Evolutionary conservation across 202 grass and related monocot genomes (phyloP).

Genomic region (Cymbopogon flexuosus): DNA sequence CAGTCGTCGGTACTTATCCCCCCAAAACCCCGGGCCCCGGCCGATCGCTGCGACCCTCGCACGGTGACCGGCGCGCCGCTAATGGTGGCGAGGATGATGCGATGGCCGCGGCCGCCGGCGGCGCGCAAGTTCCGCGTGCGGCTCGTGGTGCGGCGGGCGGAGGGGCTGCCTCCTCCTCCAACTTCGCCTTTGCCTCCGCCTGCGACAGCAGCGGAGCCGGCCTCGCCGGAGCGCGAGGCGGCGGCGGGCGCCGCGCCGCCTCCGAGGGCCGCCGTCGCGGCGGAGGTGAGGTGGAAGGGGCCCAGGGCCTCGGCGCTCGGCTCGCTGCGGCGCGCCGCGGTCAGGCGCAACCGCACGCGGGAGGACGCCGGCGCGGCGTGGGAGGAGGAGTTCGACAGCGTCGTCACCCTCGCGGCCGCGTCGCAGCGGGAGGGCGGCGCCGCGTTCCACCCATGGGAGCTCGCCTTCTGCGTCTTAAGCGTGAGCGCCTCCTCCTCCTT

Average conservation of each 20-base stretch:
- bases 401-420: slow-evolving; percentile 52
- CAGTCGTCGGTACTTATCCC: background rate
- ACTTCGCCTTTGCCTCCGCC: background rate
- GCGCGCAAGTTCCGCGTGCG: slow-evolving; percentile 69
- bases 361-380: slow-evolving; percentile 54
- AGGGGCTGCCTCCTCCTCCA: slow-evolving; percentile 30
- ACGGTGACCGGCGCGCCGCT: background rate
- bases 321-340: slow-evolving; percentile 64
- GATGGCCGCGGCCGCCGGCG: slow-evolving; percentile 74
- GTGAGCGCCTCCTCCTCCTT: slow-evolving; percentile 49
- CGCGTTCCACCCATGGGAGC: slow-evolving; percentile 75
- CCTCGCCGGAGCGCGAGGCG: background rate
- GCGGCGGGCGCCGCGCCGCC: background rate
- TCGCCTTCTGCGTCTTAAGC: slow-evolving; percentile 72
- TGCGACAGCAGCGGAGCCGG: background rate
- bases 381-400: slow-evolving; percentile 87
- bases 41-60: background rate
- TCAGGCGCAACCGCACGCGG: slow-evolving; percentile 81
- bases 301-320: slow-evolving; percentile 61
- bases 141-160: slow-evolving; percentile 59
- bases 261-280: slow-evolving; percentile 24
- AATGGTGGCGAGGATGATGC: slow-evolving; percentile 82
- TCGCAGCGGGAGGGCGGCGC: slow-evolving; percentile 46
- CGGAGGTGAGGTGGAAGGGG: slow-evolving; percentile 84
- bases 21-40: background rate